Conservation (phyloP, 108 stramenopile species). For the Pseudonitzschia delicatissima region DNA sequence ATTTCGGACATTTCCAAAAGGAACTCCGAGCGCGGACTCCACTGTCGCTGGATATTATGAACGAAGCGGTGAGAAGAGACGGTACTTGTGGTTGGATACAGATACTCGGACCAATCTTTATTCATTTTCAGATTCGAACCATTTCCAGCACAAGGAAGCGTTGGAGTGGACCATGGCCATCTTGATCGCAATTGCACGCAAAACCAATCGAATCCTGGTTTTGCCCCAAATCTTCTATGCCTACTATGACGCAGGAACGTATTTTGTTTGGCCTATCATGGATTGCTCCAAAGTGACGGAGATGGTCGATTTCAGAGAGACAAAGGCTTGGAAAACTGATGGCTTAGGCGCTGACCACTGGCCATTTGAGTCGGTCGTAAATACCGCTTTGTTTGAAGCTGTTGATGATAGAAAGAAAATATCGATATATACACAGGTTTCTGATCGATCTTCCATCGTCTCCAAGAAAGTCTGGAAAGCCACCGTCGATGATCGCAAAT, state of each 20-base stretch:
- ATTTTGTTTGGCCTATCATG: slow-evolving; percentile 32
- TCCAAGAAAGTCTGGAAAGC: slow-evolving; percentile 3
- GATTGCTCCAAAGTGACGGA: slow-evolving; percentile 24
- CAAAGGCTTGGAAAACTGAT: slow-evolving; percentile 31
- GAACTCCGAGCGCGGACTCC: background rate
- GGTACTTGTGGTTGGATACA: slow-evolving; percentile 19
- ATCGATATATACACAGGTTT: slow-evolving; percentile 2
- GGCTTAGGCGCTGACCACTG: background rate
- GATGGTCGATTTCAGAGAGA: slow-evolving; percentile 34
- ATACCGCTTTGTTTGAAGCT: background rate
- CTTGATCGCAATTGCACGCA: slow-evolving; percentile 21
- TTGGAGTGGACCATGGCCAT: slow-evolving; percentile 32
- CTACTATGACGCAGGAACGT: slow-evolving; percentile 11
- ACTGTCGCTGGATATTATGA: slow-evolving; percentile 25
- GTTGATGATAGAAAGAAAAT: background rate
- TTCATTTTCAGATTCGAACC: slow-evolving; percentile 6
- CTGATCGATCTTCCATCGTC: background rate
- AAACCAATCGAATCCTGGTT: slow-evolving; percentile 35
- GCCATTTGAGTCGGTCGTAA: slow-evolving; percentile 17
- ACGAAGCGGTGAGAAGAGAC: background rate
- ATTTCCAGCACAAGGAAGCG: background rate
- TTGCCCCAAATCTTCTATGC: slow-evolving; percentile 32
- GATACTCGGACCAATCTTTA: slow-evolving; percentile 5
- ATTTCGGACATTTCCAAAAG: background rate
- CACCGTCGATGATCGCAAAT: background rate